phyloP scores from a whole-genome alignment of 2,329 filamentous ascomycete species.

The Seiridium cupressi region DNA sequence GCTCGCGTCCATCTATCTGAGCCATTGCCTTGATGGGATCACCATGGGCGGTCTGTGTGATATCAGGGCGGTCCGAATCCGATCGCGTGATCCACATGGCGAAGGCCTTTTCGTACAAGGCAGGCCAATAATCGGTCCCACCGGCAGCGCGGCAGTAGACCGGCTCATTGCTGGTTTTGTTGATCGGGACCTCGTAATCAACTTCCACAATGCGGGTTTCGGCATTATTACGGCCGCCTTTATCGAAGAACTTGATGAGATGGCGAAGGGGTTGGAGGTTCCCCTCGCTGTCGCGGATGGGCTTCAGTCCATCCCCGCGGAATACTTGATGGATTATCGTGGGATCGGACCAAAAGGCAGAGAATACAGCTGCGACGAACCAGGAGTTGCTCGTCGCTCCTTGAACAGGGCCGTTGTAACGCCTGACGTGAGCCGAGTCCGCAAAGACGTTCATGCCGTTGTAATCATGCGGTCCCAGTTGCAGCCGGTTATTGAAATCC shows the following conservation, averaged over 20 bases:
- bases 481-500: slow-evolving; percentile 25
- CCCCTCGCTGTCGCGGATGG: slow-evolving; percentile 15
- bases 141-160: slow-evolving; percentile 40
- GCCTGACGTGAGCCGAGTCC: slow-evolving; percentile 19
- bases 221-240: slow-evolving; percentile 40
- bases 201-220: slow-evolving; percentile 36
- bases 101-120: slow-evolving; percentile 46
- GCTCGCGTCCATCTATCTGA: slow-evolving; percentile 37
- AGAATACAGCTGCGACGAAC: slow-evolving; percentile 42
- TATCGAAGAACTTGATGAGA: slow-evolving; percentile 39
- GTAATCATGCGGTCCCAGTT: slow-evolving; percentile 9
- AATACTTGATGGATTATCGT: slow-evolving; percentile 35
- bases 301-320: slow-evolving; percentile 11
- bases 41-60: slow-evolving; percentile 37
- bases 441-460: background rate
- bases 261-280: slow-evolving; percentile 15
- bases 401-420: slow-evolving; percentile 41
- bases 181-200: slow-evolving; percentile 40
- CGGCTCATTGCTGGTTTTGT: slow-evolving; percentile 40
- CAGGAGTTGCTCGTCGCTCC: slow-evolving; percentile 39
- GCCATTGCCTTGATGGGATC: slow-evolving; percentile 44
- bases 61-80: slow-evolving; percentile 33
- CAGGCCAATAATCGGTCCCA: slow-evolving; percentile 40
- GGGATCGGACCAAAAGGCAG: slow-evolving; percentile 42
- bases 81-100: slow-evolving; percentile 38